Base-by-base conservation (phyloP, 1,284 basidiomycete species). In the Leccinum ponderosum region DNA sequence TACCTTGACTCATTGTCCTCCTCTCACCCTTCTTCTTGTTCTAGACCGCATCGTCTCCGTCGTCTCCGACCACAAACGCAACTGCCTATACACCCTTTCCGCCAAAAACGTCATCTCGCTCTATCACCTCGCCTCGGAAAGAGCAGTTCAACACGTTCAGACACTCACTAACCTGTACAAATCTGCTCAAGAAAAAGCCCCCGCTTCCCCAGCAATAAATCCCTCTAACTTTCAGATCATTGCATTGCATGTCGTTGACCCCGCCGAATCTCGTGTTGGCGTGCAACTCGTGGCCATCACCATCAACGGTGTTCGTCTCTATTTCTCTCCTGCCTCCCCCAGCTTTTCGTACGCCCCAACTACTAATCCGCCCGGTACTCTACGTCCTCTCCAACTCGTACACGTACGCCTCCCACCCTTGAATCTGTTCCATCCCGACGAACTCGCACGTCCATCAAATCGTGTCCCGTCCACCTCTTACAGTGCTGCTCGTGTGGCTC, bases 201-300 rank as follows among this genome's bases (percentile, higher is more conserved):
- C 90, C 22, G 88, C 87, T 8, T 85, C 87, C 29, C 87, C 90
- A 47, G 83, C 86, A 35, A 76, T 92, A 53, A 84, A 83, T n/a
- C 85, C 86, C 2, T 81, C 87, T 65, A 82, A 79, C 59, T 91
- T 93, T 69, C 80, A 83, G 58, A 82, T 93, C 57, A 77, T 86
- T 39, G 78, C 83, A 12, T 72, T 93, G 50, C 89, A 92, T 68
- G 81, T 87, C 29, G 76, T 93, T 48, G 80, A 84, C 51, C 80
- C 81, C 12, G 75, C 78, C 9, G 89, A 90, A 71, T 87, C 90
- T 33, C 87, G 84, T 31, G 78, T 81, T 29, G 85, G 86, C 29
- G 77, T 88, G 14, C 90, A 93, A 62, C 81, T 97, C 11, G 80
- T 97, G 56, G 94, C 91, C 1, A 78, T 95, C 55, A 93, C 94